Evolutionary conservation across 257 asterid species (phyloP).

Genomic region (Leonotis leonurus): DNA sequence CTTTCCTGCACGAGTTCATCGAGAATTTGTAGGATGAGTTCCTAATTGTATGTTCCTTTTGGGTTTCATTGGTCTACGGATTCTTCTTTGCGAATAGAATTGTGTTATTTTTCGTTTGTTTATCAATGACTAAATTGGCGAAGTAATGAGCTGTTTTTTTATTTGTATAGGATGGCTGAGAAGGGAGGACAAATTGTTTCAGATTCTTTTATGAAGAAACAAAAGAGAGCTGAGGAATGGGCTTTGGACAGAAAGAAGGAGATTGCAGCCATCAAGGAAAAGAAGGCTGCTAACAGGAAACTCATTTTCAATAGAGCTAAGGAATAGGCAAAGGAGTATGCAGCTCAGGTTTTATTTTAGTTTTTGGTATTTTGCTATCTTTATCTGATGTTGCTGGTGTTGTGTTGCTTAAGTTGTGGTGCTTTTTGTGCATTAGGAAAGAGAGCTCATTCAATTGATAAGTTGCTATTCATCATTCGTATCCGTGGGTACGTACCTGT

Average conservation of each 20-base stretch:
- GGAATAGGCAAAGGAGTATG: too few relatives aligned
- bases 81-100: too few relatives aligned
- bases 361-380: background rate
- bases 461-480: slow-evolving; percentile 50
- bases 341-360: slow-evolving; percentile 47
- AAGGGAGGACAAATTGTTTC: slow-evolving; percentile 36
- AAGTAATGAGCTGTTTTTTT: too few relatives aligned
- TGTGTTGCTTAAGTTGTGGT: background rate
- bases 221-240: slow-evolving; percentile 66
- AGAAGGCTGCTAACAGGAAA: slow-evolving; percentile 40
- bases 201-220: slow-evolving; percentile 62
- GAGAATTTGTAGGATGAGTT: too few relatives aligned
- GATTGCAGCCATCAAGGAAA: slow-evolving; percentile 40
- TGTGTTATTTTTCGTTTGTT: too few relatives aligned
- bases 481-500: slow-evolving; percentile 52
- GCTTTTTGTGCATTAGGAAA: slow-evolving; percentile 28
- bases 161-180: slow-evolving; percentile 26
- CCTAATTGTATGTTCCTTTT: too few relatives aligned
- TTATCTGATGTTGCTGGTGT: too few relatives aligned
- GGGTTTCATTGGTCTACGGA: too few relatives aligned
- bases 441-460: slow-evolving; percentile 46
- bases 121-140: too few relatives aligned
- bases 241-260: slow-evolving; percentile 45
- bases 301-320: slow-evolving; percentile 41
- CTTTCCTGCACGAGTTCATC: too few relatives aligned